Base-by-base conservation (phyloP, 352 stramenopile genomes). In the Aphanomyces invadans region DNA sequence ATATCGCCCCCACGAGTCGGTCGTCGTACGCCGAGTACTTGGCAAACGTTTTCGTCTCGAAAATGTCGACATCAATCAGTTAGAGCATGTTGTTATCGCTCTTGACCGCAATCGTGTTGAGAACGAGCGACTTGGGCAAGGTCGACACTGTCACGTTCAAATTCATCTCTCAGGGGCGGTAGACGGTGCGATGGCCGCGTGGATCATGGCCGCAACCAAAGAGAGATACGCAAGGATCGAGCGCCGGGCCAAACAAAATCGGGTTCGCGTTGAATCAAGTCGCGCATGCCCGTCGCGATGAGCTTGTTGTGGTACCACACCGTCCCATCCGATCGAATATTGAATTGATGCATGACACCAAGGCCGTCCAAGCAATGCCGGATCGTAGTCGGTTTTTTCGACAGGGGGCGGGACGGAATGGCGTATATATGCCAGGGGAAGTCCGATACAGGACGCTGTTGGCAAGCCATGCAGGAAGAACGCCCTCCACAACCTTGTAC, bases 231-330 rank as follows among this genome's bases (percentile, higher is more conserved):
- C 49, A 57, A 15, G 49, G 49, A 57, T 57, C 49, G 21, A 33
- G 49, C 5, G 49, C 21, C 21, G 21, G 49, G 7, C 49, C 49
- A 57, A 57, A 57, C 5, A 33, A 19, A 26, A 57, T 57, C 21
- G 49, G 49, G 17, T 32, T 21, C 7, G 19, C 19, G 5, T 33
- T 32, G 29, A 19, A 57, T n/a, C 0, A 7, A n/a, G 15, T 21
- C 29, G 12, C 0, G 19, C 21, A 26, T 26, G 5, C 49, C 49
- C 23, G 15, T 32, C 0, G 49, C 49, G 5, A 32, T 57, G 5
- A 57, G 19, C 12, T 38, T 32, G 29, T 57, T 57, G 49, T 57
- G 49, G 49, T 57, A 57, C 49, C 49, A 36, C 25, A 57, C 49
- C 7, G 49, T 38, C 25, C 49, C 49, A n/a, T 57, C 49, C 21